phyloP scores from a whole-genome alignment of 352 stramenopile genomes.

The Pythium rhizo-oryzae region DNA sequence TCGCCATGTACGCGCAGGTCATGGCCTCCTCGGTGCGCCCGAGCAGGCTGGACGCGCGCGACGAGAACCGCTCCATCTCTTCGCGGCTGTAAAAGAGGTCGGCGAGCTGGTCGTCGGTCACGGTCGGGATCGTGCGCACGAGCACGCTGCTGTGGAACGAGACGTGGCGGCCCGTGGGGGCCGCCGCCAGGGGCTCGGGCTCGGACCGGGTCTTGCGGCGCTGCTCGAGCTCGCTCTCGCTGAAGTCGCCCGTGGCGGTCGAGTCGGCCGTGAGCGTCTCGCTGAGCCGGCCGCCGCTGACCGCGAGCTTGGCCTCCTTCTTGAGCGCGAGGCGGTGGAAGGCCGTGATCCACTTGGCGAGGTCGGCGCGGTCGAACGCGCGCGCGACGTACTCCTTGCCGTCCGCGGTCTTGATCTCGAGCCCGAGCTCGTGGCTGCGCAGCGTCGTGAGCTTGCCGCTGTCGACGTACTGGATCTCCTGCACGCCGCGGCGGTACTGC shows the following conservation, averaged over 20 bases:
- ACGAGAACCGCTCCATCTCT: constrained; percentile 64
- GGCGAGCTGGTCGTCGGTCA: constrained; percentile 48
- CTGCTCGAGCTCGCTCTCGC: constrained; percentile 20
- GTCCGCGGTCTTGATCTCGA: constrained; percentile 53
- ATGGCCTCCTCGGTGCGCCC: constrained; percentile 61
- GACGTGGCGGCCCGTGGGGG: constrained; percentile 35
- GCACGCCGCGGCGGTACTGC: constrained; percentile 34
- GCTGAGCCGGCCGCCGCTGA: constrained; percentile 26
- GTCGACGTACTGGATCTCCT: constrained; percentile 43
- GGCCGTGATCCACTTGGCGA: constrained; percentile 64
- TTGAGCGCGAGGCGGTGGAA: constrained; percentile 61
- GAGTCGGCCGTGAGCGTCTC: constrained; percentile 37
- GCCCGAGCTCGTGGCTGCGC: constrained; percentile 41
- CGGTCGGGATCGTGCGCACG: constrained; percentile 57
- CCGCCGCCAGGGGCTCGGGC: background rate
- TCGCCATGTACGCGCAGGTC: constrained; percentile 33
- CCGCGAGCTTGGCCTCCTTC: constrained; percentile 38
- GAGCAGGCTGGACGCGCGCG: constrained; percentile 50
- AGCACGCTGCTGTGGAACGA: constrained; percentile 64
- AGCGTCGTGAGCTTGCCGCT: constrained; percentile 44
- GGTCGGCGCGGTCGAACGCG: constrained; percentile 56
- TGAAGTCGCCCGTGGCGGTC: constrained; percentile 25
- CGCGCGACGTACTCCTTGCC: constrained; percentile 49
- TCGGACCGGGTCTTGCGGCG: constrained; percentile 7
- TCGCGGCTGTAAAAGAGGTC: constrained; percentile 71